Percentiles rank a stretch among this genome's conserved stretches.
These are phyloP conservation scores for Boletus coccyginus DNA, from an alignment of 768 basidiomycete species.

Conservation along the genomic window DNA sequence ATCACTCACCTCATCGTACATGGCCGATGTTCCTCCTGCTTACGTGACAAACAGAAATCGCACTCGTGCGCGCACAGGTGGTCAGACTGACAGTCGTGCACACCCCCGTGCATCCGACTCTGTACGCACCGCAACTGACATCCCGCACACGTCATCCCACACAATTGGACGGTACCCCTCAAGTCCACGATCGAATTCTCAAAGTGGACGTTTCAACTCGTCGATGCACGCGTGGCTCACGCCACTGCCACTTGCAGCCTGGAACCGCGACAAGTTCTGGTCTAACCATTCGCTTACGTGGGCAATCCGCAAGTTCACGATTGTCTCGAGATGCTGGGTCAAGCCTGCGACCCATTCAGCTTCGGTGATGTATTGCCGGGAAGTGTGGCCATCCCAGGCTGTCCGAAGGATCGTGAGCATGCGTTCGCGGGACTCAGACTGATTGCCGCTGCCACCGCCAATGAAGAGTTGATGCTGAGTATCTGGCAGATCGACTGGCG, in stretches of 20 bases:
- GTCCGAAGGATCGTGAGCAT: conserved; percentile 13
- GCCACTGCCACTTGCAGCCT: conserved; percentile 7
- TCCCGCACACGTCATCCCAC: conserved; percentile 42
- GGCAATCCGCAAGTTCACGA: conserved; percentile 42
- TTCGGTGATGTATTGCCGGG: conserved; percentile 21
- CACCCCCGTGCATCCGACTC: conserved; percentile 41
- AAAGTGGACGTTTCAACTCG: conserved; percentile 42
- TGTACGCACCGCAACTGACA: conserved; percentile 52
- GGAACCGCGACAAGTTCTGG: conserved; percentile 48
- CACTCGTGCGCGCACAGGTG: conserved; percentile 48
- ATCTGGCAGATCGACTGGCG: conserved; percentile 37
- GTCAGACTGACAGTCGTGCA: conserved; percentile 49
- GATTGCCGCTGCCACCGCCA: conserved; percentile 11
- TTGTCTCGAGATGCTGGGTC: conserved; percentile 34
- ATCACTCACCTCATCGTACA: conserved; percentile 49
- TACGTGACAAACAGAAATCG: conserved; percentile 33
- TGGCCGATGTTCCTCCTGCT: conserved; percentile 29
- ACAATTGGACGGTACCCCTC: conserved; percentile 45
- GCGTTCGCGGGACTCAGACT: conserved; percentile 15
- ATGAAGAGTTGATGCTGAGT: conserved; percentile 37
- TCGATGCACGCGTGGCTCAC: conserved; percentile 42
- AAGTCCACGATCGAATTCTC: conserved; percentile 45
- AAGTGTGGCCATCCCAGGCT: conserved; percentile 14
- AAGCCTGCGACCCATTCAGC: conserved; percentile 41
- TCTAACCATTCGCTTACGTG: conserved; percentile 53